These are phyloP conservation scores for Stagonosporopsis cucurbitacearum DNA, from an alignment of 2,329 filamentous ascomycete genomes.

Conservation along the genomic window DNA sequence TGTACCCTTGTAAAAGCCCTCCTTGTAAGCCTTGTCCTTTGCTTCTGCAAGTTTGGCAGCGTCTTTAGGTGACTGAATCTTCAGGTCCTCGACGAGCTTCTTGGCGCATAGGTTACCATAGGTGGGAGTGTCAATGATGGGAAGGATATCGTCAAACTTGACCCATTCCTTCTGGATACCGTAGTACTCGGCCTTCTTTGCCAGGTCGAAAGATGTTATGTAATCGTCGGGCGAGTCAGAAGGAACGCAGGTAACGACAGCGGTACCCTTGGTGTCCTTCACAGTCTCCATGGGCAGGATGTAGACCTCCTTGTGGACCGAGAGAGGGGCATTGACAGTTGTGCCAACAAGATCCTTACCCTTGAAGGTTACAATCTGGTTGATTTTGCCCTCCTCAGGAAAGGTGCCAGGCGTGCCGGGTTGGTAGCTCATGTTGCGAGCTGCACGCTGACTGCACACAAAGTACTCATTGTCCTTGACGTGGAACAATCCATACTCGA, in stretches of 20 bases:
- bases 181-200: constrained; percentile 93
- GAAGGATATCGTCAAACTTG: constrained; percentile 78
- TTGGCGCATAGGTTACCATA: constrained; percentile 87
- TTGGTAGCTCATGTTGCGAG: constrained; percentile 97
- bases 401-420: constrained; percentile 73
- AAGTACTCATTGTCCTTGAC: constrained; percentile 73
- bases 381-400: constrained; percentile 74
- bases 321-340: constrained; percentile 87
- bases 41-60: constrained; percentile 87
- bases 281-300: constrained; percentile 96
- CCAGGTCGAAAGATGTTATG: constrained; percentile 83
- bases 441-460: constrained; percentile 80
- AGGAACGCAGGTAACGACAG: constrained; percentile 93
- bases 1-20: constrained; percentile 93
- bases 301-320: constrained; percentile 77
- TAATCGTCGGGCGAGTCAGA: constrained; percentile 97
- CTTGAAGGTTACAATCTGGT: constrained; percentile 74
- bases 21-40: constrained; percentile 96
- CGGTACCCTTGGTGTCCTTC: constrained; percentile 91
- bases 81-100: constrained; percentile 85
- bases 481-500: constrained; percentile 89
- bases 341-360: constrained; percentile 86
- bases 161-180: constrained; percentile 97
- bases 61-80: constrained; percentile 97
- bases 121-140: constrained; percentile 76